Evolutionary conservation across 208 protist species (phyloP), one percentile per base, ranked within the genome.

Genomic region (Paratrypanosoma confusum): DNA sequence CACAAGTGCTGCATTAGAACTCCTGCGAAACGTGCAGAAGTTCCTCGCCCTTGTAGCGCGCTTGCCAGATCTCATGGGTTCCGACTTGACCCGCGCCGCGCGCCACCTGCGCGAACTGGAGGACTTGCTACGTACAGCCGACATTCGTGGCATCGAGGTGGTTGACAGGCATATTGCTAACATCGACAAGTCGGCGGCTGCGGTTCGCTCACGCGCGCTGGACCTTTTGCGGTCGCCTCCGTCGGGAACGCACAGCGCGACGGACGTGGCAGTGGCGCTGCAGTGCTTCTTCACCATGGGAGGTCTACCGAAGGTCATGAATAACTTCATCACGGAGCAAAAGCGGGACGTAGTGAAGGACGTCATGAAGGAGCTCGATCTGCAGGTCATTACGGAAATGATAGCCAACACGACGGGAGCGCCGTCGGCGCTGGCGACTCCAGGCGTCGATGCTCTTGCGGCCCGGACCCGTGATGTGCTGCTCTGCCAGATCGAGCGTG

Each of bases 271-370:
- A 23, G 62, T 64, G 18, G 65, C 75, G 0, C 36, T 90, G 48
- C 71, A 82, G 47, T 90, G 81, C 54, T 42, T 68, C 18, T 63
- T 68, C 46, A 60, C 63, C 28, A 49, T 85, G 11, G 70, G 66
- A 13, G 71, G 45, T 36, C 61, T 84, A 22, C 58, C 65, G 17
- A 57, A 66, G 10, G 66, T 67, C 5, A 41, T 82, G 24, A 44
- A 67, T 14, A 48, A 55, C 44, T 70, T 81, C 32, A 85, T 85
- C 72, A 71, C 63, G 10, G 81, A 90, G 56, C 71, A 64, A 25
- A 80, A 81, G 39, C 69, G 70, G 16, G 76, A 81, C 56, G 73
- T 77, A 11, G 49, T 83, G 39, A 65, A 64, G 37, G 58, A 45
- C 18, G 60, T 86, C 4, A 69, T 80, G 63, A 59, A 62, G 8